These are phyloP conservation scores for Ustilago vetiveriae DNA, from an alignment of 1,284 basidiomycete species.

Conservation along the genomic window DNA sequence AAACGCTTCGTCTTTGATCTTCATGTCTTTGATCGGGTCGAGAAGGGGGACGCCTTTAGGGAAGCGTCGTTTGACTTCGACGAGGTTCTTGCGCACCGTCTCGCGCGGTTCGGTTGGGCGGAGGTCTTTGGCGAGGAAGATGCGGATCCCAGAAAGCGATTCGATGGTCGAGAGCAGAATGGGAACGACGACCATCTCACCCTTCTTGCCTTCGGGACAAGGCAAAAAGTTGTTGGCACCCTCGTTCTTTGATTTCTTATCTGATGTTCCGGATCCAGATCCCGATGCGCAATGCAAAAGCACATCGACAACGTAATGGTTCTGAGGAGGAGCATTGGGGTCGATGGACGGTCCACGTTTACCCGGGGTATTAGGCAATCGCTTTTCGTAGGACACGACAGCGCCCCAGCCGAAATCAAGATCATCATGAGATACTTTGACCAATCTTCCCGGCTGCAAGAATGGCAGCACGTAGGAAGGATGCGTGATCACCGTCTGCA, in stretches of 20 bases:
- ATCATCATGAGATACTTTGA: slow-evolving; percentile 85
- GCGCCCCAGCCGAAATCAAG: slow-evolving; percentile 96
- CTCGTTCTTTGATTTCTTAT: slow-evolving; percentile 22
- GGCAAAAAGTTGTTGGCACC: slow-evolving; percentile 45
- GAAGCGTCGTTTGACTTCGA: slow-evolving; percentile 89
- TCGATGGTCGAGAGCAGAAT: slow-evolving; percentile 88
- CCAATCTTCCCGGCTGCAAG: slow-evolving; percentile 88
- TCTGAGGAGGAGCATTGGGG: slow-evolving; percentile 79
- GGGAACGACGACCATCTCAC: slow-evolving; percentile 83
- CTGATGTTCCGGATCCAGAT: slow-evolving; percentile 63
- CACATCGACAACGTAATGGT: slow-evolving; percentile 93
- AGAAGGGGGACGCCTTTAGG: slow-evolving; percentile 83
- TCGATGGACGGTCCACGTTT: slow-evolving; percentile 45
- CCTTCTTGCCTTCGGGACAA: slow-evolving; percentile 46
- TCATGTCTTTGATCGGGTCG: slow-evolving; percentile 95
- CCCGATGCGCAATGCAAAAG: slow-evolving; percentile 82
- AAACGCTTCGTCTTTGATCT: slow-evolving; percentile 93
- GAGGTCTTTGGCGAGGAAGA: slow-evolving; percentile 89
- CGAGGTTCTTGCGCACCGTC: slow-evolving; percentile 85
- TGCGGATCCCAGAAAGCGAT: slow-evolving; percentile 83
- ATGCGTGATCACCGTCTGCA: slow-evolving; percentile 90
- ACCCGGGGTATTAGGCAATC: slow-evolving; percentile 69
- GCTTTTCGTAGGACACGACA: slow-evolving; percentile 90
- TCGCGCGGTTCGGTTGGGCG: slow-evolving; percentile 79
- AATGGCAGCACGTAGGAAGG: slow-evolving; percentile 93